Base-by-base conservation (phyloP, 2,329 filamentous ascomycete species). In the Eutypella sp. region DNA sequence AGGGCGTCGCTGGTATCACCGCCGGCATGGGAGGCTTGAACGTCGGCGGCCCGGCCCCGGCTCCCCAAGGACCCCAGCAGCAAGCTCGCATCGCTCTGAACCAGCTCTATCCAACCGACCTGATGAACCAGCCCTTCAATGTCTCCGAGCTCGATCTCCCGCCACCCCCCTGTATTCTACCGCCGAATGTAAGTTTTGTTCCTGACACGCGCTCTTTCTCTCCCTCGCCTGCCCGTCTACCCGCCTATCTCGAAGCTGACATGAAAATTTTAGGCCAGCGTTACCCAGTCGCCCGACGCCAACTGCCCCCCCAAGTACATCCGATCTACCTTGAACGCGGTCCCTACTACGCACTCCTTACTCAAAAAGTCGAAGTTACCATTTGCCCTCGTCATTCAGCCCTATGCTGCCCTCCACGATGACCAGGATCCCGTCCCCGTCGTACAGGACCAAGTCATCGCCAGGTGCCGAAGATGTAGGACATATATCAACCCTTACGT, bases 401-500 rank as follows among this genome's bases (percentile, higher is more conserved):
- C 93, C 13, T 99, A 97, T 62, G 89, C 85, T 33, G 83, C 91
- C 22, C 82, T 99, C 24, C 92, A 96, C 64, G 93, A 99, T 65
- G 80, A 87, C 18, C 92, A 97, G 67, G 93, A 97, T 58, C 80
- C 83, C 20, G 83, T 99, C 2, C 93, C 92, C 6, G 82, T 99
- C 41, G 87, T 97, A 23, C 87, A 95, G 62, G 93, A 99, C 66
- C 93, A 97, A 70, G 88, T 97, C 54, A 99, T 99, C 65, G 95
- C 92, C 47, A 85, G 93, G 61, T 99, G 93, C 75, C 82, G 93
- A 67, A 85, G 93, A 69, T 99, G 93, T 71, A 80, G 93, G 57
- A 93, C 92, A 46, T 97, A 97, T 67, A 97, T 97, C 75, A 97
- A 97, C 66, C 91, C 93, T 11, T 99, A 92, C 58, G 93, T 95